Base-by-base conservation (phyloP, 805 yeast genomes). In the Candida morakotiae region DNA sequence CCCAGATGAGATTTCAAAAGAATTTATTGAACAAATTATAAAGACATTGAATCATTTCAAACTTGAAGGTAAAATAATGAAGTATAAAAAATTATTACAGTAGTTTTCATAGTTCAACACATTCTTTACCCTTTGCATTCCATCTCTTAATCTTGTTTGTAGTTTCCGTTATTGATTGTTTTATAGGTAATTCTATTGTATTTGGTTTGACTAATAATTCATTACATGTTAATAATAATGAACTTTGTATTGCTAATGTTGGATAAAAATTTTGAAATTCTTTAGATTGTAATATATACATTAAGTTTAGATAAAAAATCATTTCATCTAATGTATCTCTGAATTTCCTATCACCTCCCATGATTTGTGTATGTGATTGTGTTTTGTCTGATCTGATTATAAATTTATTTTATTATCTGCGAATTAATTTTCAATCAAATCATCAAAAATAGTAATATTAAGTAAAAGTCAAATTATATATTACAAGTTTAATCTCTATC, bases 21-120 rank as follows among this genome's bases (percentile, higher is more conserved):
- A 15, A 11, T 17, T 38, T 3, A 34, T 13, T 14, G 21, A 3
- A 15, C 16, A 29, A 1, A 23, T 39, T 2, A 35, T 35, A 5
- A 31, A 30, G 3, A 18, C 22, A 13, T 28, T 39, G 19, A 28
- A 5, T 11, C 15, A 13, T 18, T 39, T 39, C 21, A 28, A 32
- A 3, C 7, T 35, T 9, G 42, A 34, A 16, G 35, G 35, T n/a
- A 39, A 39, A 20, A 20, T 39, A 21, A 9, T 17, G 8, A 27
- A 22, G 5, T 39, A 39, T 32, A 2, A 28, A 15, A 35, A 39
- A 18, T 22, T 34, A 3, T 17, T 35, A 3, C 11, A 31, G 13
- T 13, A 14, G 13, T 14, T 11, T 7, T 21, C 23, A 16, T 23
- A 23, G 7, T 15, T 33, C 11, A 3, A 25, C 24, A 25, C 36